phyloP scores from a whole-genome alignment of 768 basidiomycete genomes.

The Amanita polypyramis region DNA sequence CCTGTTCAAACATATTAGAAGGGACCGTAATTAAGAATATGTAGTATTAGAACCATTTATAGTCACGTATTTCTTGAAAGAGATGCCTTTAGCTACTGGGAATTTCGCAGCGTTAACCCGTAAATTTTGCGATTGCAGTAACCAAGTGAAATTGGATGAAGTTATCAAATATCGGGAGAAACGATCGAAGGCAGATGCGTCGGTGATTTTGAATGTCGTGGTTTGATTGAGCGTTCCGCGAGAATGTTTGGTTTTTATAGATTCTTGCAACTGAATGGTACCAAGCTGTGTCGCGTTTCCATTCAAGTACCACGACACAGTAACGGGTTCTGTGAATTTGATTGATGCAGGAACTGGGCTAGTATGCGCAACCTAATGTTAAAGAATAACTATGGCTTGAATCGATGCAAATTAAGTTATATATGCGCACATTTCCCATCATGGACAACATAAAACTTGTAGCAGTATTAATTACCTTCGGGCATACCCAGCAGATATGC shows the following conservation, averaged over 20 bases:
- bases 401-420: conserved; percentile 8
- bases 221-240: conserved; percentile 54
- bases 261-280: conserved; percentile 31
- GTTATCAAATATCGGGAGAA: conserved; percentile 61
- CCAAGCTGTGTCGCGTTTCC: conserved; percentile 42
- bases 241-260: conserved; percentile 40
- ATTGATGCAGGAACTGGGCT: conserved; percentile 58
- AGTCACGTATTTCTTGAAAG: conserved; percentile 49
- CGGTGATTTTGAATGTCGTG: conserved; percentile 43
- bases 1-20: conserved; percentile 23
- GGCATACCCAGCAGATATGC: neutral
- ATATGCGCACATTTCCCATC: conserved; percentile 36
- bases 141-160: conserved; percentile 58
- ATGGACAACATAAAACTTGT: conserved; percentile 41
- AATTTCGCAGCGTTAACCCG: conserved; percentile 58
- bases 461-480: neutral
- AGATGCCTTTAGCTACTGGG: conserved; percentile 53
- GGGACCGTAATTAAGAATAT: neutral
- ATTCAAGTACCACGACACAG: conserved; percentile 47
- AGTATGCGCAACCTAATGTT: conserved; percentile 47
- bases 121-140: conserved; percentile 43
- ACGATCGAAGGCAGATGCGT: conserved; percentile 46
- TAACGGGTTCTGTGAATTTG: conserved; percentile 43
- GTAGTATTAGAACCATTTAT: conserved; percentile 34
- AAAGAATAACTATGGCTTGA: neutral